Percentiles rank a stretch among this genome's conserved stretches.
Evolutionary conservation across 2,329 filamentous ascomycete genomes (phyloP).

Genomic region (Neoscytalidium dimidiatum): DNA sequence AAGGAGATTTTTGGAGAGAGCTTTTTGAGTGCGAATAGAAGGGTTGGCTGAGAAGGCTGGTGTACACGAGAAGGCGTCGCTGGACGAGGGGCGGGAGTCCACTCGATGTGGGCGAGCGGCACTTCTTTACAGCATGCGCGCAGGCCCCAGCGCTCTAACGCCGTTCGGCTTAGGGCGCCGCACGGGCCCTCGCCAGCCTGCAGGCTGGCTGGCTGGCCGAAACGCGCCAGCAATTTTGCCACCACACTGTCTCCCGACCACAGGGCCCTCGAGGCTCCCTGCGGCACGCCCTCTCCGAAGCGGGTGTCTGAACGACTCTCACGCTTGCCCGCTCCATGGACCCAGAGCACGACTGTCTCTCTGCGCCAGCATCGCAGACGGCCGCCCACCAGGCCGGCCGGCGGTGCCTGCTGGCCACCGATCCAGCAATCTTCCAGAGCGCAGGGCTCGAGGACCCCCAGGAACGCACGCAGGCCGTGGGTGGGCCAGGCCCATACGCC

Average conservation of each 20-base stretch:
- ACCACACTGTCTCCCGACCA: neutral
- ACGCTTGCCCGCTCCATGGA: neutral
- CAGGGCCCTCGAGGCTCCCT: constrained; percentile 13
- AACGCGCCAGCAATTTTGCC: neutral
- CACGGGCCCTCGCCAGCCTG: no score
- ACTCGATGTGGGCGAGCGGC: neutral
- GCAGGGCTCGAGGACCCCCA: no score
- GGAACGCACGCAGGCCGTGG: neutral
- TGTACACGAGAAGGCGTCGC: constrained; percentile 13
- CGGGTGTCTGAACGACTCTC: neutral
- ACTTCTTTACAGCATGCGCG: no score
- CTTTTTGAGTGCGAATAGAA: neutral
- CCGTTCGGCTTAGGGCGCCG: no score
- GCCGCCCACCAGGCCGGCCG: neutral
- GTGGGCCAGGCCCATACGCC: neutral
- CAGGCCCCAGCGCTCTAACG: no score
- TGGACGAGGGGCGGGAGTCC: constrained; percentile 1
- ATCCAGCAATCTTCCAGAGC: constrained; percentile 10
- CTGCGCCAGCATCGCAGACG: neutral
- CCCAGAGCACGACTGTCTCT: neutral
- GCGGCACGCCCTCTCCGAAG: neutral
- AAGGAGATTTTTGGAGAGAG: neutral
- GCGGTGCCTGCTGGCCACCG: neutral
- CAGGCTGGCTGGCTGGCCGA: neutral
- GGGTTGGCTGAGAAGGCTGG: constrained; percentile 7